Conservation (phyloP, 371 early-diverging fungal genomes). For the Mucor saturninus region DNA sequence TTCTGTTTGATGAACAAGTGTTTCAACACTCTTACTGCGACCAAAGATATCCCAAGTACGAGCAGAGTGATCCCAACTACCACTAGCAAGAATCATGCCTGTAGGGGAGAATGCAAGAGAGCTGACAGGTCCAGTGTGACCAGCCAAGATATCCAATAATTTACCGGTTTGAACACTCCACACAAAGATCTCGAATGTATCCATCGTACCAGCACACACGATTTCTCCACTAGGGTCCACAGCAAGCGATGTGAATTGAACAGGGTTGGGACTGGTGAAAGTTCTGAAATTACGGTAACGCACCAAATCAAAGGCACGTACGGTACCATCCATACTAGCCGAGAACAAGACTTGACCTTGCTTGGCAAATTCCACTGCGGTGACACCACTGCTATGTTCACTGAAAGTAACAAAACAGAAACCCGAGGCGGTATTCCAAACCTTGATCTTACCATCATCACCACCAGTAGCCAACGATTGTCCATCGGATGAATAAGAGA, state of each 20-base stretch:
- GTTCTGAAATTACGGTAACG: constrained; percentile 98
- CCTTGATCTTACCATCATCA: constrained; percentile 96
- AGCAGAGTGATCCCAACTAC: constrained; percentile 95
- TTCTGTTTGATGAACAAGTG: constrained; percentile 82
- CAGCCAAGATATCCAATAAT: constrained; percentile 91
- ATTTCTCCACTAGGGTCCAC: constrained; percentile 97
- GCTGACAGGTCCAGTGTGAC: constrained; percentile 93
- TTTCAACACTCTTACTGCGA: constrained; percentile 80
- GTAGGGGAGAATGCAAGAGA: constrained; percentile 86
- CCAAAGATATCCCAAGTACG: constrained; percentile 95
- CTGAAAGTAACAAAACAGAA: constrained; percentile 97
- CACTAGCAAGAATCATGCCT: constrained; percentile 76
- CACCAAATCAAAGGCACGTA: constrained; percentile 95
- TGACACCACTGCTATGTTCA: constrained; percentile 87
- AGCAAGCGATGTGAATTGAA: constrained; percentile 91
- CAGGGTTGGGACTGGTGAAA: constrained; percentile 95
- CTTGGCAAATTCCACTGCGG: constrained; percentile 89
- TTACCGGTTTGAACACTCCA: constrained; percentile 98
- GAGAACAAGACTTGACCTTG: constrained; percentile 93
- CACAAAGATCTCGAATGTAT: constrained; percentile 95
- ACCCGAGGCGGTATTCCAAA: constrained; percentile 95
- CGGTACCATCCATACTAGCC: constrained; percentile 96
- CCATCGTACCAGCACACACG: constrained; percentile 94
- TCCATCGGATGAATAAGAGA: constrained; percentile 93
- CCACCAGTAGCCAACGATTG: constrained; percentile 95